Evolutionary conservation across 2,329 filamentous ascomycete genomes (phyloP), one percentile per base, ranked within the genome.

Genomic region (Colletotrichum sp.): DNA sequence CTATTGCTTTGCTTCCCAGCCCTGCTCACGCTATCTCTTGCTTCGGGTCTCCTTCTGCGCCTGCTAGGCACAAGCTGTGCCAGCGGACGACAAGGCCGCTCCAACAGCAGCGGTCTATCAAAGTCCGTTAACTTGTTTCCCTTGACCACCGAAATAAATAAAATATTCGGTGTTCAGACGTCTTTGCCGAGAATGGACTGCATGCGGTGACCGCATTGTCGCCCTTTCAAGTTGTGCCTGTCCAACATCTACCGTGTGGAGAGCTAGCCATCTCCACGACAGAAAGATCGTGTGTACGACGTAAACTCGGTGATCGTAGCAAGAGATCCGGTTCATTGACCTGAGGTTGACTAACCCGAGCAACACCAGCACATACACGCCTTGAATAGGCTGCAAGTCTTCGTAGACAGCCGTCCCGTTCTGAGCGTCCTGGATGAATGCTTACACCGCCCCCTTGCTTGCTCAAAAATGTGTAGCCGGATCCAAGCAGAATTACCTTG

Each of bases 381-480:
- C 25, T 18, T 58, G 55, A 1, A 58, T 58, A 3, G 4, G 55
- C 8, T 18, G 7, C 4, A 30, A 28, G 15, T 28, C 0, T 27
- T 58, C 16, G 55, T 58, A 58, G 28, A 58, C 55, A 16, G 55
- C 25, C 5, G 80, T 81, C 77, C 87, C 83, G 56, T 86, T 79
- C 74, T 83, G 52, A 8, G 87, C 83, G 73, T 84, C 80, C 7
- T 58, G 18, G 36, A 83, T 75, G 25, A 85, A 85, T 22, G 75
- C 80, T 27, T 18, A 30, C 4, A 84, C 79, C 2, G 82, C 87
- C 27, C 83, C 84, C 78, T 89, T 89, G 66, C 82, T 79, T 32
- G 66, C 82, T 79, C 32, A 85, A 79, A 61, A 89, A 85, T 3
- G 83, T 87, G 79, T 88, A 89, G 75, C 85, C 83, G 76, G 87